Conservation (phyloP, 192 early-diverging fungal genomes). For the Entrophospora sp. region DNA sequence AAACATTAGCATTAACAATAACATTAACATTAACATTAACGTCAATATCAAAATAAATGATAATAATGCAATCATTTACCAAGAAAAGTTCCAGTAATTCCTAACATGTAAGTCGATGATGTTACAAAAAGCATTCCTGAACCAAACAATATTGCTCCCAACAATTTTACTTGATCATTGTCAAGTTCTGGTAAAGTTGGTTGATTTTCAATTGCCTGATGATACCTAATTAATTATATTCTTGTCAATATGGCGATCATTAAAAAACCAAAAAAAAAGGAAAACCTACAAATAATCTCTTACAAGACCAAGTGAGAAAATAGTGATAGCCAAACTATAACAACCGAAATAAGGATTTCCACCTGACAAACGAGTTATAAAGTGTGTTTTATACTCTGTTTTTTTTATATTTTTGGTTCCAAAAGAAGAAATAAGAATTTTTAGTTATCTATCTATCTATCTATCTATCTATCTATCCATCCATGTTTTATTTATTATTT, state of each 20-base stretch:
- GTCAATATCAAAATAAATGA: not conserved
- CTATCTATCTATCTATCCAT: no score
- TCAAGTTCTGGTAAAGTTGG: slow-evolving; percentile 47
- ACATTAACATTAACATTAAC: no score
- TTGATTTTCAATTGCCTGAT: slow-evolving; percentile 59
- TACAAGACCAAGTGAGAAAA: slow-evolving; percentile 73
- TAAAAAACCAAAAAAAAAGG: not conserved
- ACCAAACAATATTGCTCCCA: slow-evolving; percentile 41
- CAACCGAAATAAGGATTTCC: slow-evolving; percentile 65
- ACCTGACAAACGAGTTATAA: slow-evolving; percentile 60
- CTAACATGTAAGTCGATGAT: slow-evolving; percentile 77
- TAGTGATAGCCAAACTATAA: slow-evolving; percentile 70
- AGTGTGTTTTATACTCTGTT: slow-evolving; percentile 68
- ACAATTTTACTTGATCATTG: slow-evolving; percentile 31
- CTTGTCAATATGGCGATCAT: not conserved
- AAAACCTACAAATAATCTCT: slow-evolving; percentile 63
- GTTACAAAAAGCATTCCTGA: slow-evolving; percentile 70
- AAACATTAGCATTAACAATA: no score
- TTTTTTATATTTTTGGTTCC: no score
- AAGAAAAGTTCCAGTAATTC: slow-evolving; percentile 84
- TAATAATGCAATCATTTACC: slow-evolving; percentile 35
- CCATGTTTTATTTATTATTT: no score
- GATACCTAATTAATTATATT: slow-evolving; percentile 40
- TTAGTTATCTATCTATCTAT: not conserved
- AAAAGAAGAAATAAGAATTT: no score